A percentile compares a stretch with the other conserved stretches of the same genome.
These are phyloP conservation scores for Diaporthe sp. DNA, from an alignment of 2,329 filamentous ascomycete species.

Conservation along the genomic window DNA sequence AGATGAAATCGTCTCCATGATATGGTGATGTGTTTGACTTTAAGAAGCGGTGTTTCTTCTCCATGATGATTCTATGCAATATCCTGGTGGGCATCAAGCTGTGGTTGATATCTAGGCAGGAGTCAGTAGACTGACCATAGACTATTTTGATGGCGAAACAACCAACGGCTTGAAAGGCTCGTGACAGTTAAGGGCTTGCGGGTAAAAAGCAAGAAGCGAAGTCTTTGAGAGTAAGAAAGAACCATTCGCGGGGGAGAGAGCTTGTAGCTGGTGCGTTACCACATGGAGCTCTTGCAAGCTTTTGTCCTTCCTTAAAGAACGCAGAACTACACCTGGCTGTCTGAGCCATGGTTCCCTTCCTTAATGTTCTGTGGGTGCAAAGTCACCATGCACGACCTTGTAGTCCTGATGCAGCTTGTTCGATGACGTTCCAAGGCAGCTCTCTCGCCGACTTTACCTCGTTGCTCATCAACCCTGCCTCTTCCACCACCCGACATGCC, in stretches of 20 bases:
- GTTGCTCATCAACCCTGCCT: too few relatives aligned
- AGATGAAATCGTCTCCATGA: not conserved
- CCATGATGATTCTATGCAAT: too few relatives aligned
- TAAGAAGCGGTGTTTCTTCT: not conserved
- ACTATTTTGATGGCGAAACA: not conserved
- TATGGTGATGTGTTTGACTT: not conserved
- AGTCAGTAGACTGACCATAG: not conserved
- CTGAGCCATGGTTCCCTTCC: not conserved
- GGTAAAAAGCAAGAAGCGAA: not conserved
- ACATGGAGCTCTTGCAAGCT: not conserved
- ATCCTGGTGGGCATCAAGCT: too few relatives aligned
- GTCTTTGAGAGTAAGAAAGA: not conserved
- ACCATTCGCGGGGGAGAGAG: not conserved
- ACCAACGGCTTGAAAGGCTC: not conserved
- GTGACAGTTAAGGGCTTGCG: not conserved
- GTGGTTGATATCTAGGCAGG: too few relatives aligned
- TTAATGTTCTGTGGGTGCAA: not conserved
- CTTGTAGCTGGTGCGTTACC: not conserved
- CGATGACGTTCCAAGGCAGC: not conserved
- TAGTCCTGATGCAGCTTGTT: not conserved
- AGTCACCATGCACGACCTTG: not conserved
- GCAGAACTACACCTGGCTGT: too few relatives aligned
- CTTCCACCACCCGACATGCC: not conserved
- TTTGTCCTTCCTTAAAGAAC: too few relatives aligned
- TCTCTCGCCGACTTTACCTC: not conserved